These are phyloP conservation scores for Linum trigynum DNA, from an alignment of 345 rosid species.

Conservation along the genomic window DNA sequence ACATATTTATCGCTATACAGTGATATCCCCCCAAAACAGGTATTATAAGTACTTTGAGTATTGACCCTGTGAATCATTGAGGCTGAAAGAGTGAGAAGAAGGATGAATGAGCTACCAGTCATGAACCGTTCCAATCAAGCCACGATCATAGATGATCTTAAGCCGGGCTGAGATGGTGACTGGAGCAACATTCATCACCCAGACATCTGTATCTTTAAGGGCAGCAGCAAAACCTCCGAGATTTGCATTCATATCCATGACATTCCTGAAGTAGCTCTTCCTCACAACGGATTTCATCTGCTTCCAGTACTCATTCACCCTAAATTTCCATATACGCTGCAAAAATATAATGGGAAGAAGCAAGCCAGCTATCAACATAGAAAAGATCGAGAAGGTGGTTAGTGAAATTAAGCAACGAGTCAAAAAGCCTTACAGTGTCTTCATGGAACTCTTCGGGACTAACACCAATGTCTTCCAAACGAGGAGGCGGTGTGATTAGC, in stretches of 20 bases:
- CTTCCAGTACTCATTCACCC: slow-evolving; percentile 84
- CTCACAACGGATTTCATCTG: slow-evolving; percentile 74
- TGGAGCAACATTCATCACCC: slow-evolving; percentile 99
- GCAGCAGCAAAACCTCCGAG: slow-evolving; percentile 94
- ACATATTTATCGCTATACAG: neutral
- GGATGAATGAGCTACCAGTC: slow-evolving; percentile 48
- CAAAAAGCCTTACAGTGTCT: slow-evolving; percentile 51
- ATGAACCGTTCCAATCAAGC: slow-evolving; percentile 90
- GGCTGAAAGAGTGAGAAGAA: neutral
- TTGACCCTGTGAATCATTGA: neutral
- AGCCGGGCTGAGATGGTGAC: slow-evolving; percentile 47
- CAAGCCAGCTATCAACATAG: slow-evolving; percentile 2
- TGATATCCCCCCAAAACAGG: no score
- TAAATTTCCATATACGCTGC: slow-evolving; percentile 78
- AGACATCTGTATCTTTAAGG: slow-evolving; percentile 63
- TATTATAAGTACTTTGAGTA: no score
- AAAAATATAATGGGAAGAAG: slow-evolving; percentile 13
- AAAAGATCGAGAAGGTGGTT: neutral
- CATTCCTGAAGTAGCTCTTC: slow-evolving; percentile 68
- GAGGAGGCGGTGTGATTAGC: slow-evolving; percentile 63
- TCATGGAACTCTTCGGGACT: slow-evolving; percentile 55
- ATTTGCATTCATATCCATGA: slow-evolving; percentile 96
- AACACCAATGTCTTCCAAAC: slow-evolving; percentile 72
- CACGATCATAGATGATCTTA: slow-evolving; percentile 88
- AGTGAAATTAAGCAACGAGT: neutral